A percentile compares a stretch with the other conserved stretches of the same genome.
Conservation (phyloP, 179 eudicot species). For the Nepenthes alata region DNA sequence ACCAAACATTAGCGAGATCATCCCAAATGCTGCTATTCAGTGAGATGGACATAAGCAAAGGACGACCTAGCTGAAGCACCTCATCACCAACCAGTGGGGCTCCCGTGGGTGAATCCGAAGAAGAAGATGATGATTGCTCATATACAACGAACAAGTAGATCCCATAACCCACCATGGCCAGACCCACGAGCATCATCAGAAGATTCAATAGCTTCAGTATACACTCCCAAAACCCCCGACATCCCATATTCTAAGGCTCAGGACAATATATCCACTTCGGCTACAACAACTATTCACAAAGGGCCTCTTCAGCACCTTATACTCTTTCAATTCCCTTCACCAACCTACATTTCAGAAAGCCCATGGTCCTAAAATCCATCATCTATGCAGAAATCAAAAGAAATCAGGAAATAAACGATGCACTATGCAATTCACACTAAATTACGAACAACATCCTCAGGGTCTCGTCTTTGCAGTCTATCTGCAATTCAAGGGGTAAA, state of each 20-base stretch:
- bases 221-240: constrained; percentile 77
- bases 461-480: no score
- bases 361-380: no score
- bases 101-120: constrained; percentile 18
- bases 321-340: no score
- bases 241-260: constrained; percentile 41
- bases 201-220: constrained; percentile 78
- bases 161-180: constrained; percentile 87
- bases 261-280: no score
- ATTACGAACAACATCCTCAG: no score
- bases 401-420: no score
- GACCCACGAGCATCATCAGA: constrained; percentile 58
- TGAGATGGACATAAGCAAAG: constrained; percentile 59
- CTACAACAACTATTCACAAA: no score
- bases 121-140: constrained; percentile 26
- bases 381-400: no score
- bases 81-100: constrained; percentile 25
- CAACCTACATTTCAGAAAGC: no score
- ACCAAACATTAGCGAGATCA: constrained; percentile 73
- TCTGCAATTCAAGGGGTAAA: no score
- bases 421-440: no score
- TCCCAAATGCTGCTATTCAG: constrained; percentile 49
- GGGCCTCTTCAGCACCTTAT: no score
- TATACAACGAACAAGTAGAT: constrained; percentile 82
- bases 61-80: constrained; percentile 71